These are phyloP conservation scores for Lipomyces mesembrius DNA, from an alignment of 805 yeast species.

Conservation along the genomic window DNA sequence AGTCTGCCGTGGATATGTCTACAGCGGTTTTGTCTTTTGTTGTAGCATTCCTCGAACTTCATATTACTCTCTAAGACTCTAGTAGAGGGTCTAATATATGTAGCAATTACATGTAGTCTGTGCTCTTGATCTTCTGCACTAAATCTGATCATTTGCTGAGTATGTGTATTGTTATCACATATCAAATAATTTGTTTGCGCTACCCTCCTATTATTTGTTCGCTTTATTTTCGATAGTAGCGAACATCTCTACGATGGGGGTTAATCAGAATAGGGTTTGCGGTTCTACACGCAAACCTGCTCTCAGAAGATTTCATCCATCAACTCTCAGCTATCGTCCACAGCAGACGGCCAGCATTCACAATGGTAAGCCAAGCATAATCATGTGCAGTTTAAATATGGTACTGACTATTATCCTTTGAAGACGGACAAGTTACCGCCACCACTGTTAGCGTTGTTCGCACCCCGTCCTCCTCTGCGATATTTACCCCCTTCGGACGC, in stretches of 20 bases:
- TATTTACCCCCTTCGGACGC: slow-evolving; percentile 56
- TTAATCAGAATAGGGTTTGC: not conserved
- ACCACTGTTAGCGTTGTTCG: slow-evolving; percentile 58
- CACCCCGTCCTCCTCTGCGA: slow-evolving; percentile 62
- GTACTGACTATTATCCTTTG: not conserved
- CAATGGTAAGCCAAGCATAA: not conserved
- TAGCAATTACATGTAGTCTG: not conserved
- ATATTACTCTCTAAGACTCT: no score
- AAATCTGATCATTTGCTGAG: not conserved
- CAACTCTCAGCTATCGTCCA: not conserved
- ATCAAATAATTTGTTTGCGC: not conserved
- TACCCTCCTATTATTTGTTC: not conserved
- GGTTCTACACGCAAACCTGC: not conserved
- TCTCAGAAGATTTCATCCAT: not conserved
- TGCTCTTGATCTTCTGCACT: not conserved
- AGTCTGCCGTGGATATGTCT: not conserved
- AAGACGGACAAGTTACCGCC: slow-evolving; percentile 51
- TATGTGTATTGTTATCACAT: not conserved
- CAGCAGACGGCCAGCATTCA: not conserved
- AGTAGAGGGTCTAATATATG: no score
- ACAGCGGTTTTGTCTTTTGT: no score
- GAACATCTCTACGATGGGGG: no score
- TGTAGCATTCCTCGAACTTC: no score
- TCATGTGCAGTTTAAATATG: not conserved
- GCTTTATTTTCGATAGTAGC: no score